These are phyloP conservation scores for Phytophthora europaea DNA, from an alignment of 352 stramenopile species.

Conservation along the genomic window DNA sequence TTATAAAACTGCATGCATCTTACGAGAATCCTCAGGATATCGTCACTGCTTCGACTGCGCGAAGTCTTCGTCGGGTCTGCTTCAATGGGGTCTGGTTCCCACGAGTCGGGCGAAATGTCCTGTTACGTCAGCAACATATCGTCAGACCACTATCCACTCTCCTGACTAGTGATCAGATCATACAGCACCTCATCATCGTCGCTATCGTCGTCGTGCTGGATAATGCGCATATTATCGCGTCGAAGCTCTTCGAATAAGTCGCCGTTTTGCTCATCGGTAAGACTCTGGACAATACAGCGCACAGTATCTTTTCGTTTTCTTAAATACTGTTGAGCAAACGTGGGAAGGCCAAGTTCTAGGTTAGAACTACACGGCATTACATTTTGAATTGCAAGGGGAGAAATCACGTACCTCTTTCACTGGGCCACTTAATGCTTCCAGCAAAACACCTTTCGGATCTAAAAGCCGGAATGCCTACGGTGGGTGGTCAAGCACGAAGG, in stretches of 20 bases:
- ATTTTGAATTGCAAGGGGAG: not conserved
- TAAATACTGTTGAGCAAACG: constrained; percentile 82
- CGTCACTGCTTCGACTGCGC: constrained; percentile 85
- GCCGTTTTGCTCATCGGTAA: constrained; percentile 91
- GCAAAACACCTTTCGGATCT: constrained; percentile 93
- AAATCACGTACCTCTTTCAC: constrained; percentile 66
- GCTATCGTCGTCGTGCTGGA: constrained; percentile 94
- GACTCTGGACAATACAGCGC: constrained; percentile 96
- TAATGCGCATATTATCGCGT: constrained; percentile 91
- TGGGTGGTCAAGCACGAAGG: not conserved
- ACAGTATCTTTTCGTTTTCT: constrained; percentile 96
- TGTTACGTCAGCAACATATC: constrained; percentile 11
- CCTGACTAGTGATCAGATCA: not conserved
- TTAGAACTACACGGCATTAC: not conserved
- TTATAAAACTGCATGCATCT: constrained; percentile 2
- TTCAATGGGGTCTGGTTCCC: constrained; percentile 92
- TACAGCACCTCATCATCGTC: constrained; percentile 91
- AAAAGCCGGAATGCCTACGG: constrained; percentile 91
- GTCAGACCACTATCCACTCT: not conserved
- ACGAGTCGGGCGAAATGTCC: constrained; percentile 88
- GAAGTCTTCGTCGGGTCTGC: constrained; percentile 86
- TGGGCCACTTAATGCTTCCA: constrained; percentile 82
- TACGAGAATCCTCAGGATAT: constrained; percentile 98
- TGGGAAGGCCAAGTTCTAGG: not conserved
- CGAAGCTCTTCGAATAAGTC: constrained; percentile 97